Conservation (phyloP, 139 green algal species). For the Chlamydomonas eustigma region DNA sequence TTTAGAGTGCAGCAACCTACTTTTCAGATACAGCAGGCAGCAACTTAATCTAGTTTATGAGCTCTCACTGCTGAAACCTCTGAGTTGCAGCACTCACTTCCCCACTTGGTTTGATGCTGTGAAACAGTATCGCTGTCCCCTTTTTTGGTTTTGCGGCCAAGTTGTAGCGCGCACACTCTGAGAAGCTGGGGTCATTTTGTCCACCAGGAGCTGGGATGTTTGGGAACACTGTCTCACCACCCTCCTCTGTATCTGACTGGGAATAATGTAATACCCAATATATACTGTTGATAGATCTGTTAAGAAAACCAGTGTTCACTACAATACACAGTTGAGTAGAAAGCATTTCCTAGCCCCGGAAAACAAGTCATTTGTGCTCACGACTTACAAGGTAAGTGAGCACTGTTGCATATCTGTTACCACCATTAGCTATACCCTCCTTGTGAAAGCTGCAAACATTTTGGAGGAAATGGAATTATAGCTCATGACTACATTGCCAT, state of each 20-base stretch:
- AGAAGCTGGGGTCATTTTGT: conserved; percentile 38
- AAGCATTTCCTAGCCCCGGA: too few species aligned
- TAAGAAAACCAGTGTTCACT: too few species aligned
- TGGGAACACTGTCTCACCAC: conserved; percentile 33
- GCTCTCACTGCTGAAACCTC: background rate
- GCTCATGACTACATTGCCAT: too few species aligned
- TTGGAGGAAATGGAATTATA: too few species aligned
- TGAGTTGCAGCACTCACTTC: conserved; percentile 9
- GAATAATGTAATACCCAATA: too few species aligned
- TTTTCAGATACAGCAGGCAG: too few species aligned
- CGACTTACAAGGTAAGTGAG: conserved; percentile 72
- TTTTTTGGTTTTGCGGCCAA: conserved; percentile 48
- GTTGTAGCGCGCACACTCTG: conserved; percentile 46
- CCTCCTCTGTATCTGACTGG: conserved; percentile 12
- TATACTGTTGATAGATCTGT: too few species aligned
- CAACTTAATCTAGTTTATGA: too few species aligned
- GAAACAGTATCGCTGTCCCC: conserved; percentile 19
- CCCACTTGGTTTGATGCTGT: conserved; percentile 49
- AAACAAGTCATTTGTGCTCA: too few species aligned
- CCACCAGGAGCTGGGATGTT: conserved; percentile 53
- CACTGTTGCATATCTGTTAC: conserved; percentile 70
- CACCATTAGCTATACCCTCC: conserved; percentile 47
- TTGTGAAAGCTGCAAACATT: conserved; percentile 41
- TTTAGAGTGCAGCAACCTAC: too few species aligned
- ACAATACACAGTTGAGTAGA: too few species aligned